Percentiles rank a stretch among this genome's conserved stretches.
Conservation (phyloP, 805 yeast genomes). For the Saccharomycopsis sp. region DNA sequence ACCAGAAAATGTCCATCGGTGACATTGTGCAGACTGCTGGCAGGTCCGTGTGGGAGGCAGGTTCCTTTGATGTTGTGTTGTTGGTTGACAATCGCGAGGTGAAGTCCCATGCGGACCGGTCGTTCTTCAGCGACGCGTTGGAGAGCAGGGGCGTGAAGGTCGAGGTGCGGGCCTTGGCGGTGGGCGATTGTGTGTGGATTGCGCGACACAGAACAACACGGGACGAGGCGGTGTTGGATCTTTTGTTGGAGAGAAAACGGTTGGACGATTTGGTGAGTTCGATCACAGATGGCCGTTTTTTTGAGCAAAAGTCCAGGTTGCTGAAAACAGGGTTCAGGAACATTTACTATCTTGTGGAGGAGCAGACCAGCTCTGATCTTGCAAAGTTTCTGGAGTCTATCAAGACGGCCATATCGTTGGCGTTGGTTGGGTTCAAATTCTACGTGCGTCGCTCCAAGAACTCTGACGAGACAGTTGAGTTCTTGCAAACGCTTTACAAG, state of each 20-base stretch:
- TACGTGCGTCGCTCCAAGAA: constrained; percentile 58
- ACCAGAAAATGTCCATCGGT: neutral
- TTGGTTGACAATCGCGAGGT: constrained; percentile 79
- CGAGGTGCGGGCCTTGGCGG: constrained; percentile 50
- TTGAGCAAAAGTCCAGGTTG: constrained; percentile 78
- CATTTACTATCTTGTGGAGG: constrained; percentile 75
- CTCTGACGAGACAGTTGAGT: constrained; percentile 65
- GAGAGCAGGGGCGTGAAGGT: constrained; percentile 38
- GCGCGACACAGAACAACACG: constrained; percentile 55
- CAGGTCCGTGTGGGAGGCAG: constrained; percentile 46
- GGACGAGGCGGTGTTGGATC: constrained; percentile 62
- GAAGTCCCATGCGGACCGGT: constrained; percentile 56
- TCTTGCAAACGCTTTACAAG: constrained; percentile 41
- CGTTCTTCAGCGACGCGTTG: constrained; percentile 55
- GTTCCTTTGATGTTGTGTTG: constrained; percentile 49
- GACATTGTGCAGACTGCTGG: neutral
- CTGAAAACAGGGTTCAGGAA: constrained; percentile 57
- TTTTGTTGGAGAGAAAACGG: constrained; percentile 84
- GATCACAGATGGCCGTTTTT: constrained; percentile 79
- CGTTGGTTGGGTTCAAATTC: constrained; percentile 57
- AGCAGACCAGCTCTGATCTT: constrained; percentile 40
- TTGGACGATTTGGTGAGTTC: constrained; percentile 77
- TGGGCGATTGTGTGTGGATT: constrained; percentile 89
- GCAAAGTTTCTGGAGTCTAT: constrained; percentile 50
- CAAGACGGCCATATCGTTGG: constrained; percentile 66